Percentiles rank a stretch among this genome's conserved stretches.
Evolutionary conservation across 1,139 yeast species (phyloP).

Genomic region (Candida anutae): DNA sequence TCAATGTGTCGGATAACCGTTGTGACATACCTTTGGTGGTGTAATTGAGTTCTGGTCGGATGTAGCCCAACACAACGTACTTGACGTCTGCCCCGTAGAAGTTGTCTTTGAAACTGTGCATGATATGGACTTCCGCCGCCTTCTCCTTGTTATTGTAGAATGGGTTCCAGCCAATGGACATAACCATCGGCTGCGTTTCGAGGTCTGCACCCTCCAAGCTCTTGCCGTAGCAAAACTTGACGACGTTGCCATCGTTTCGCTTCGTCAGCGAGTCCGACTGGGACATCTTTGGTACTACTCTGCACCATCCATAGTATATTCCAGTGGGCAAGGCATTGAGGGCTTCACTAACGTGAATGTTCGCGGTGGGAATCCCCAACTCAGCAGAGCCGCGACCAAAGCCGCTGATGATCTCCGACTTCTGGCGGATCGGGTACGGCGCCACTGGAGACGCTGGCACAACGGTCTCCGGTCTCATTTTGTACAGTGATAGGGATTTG

Average conservation of each 20-base stretch:
- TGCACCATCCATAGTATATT: constrained; percentile 84
- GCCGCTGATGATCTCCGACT: constrained; percentile 65
- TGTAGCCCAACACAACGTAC: constrained; percentile 73
- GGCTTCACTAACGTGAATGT: constrained; percentile 57
- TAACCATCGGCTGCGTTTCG: constrained; percentile 71
- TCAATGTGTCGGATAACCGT: not conserved
- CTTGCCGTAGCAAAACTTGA: constrained; percentile 58
- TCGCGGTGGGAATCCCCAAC: constrained; percentile 93
- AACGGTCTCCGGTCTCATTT: constrained; percentile 20
- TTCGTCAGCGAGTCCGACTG: constrained; percentile 12
- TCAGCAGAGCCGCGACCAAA: constrained; percentile 95
- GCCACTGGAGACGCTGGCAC: constrained; percentile 40
- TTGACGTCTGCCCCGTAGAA: constrained; percentile 80
- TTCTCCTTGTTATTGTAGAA: constrained; percentile 72
- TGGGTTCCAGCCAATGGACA: constrained; percentile 96
- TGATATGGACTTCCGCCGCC: constrained; percentile 82
- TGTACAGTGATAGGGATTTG: not conserved
- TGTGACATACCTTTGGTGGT: constrained; percentile 46
- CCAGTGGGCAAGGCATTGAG: constrained; percentile 58
- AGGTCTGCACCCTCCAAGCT: constrained; percentile 32
- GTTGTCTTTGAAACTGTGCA: constrained; percentile 57
- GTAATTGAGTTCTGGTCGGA: constrained; percentile 86
- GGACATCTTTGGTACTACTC: constrained; percentile 19
- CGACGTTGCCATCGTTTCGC: constrained; percentile 35
- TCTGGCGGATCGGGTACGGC: constrained; percentile 63